Evolutionary conservation across 2,329 filamentous ascomycete species (phyloP).

Genomic region (Cytospora leucostoma): DNA sequence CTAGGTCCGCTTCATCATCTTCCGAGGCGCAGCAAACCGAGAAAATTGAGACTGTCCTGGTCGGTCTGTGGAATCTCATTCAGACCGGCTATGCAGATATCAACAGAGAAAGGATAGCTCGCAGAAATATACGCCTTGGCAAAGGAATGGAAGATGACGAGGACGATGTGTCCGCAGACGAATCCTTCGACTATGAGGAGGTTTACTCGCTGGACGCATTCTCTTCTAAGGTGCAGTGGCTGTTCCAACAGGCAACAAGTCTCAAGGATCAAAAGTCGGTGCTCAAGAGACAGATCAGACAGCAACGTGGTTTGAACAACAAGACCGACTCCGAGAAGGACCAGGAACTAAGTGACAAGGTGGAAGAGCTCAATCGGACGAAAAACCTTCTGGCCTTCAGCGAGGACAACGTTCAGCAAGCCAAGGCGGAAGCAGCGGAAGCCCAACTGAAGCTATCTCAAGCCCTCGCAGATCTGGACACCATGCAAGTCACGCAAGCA

Average conservation of each 20-base stretch:
- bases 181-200: slow-evolving; percentile 59
- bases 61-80: slow-evolving; percentile 60
- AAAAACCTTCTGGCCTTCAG: slow-evolving; percentile 35
- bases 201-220: slow-evolving; percentile 75
- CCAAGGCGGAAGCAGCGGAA: slow-evolving; percentile 36
- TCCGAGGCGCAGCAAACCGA: slow-evolving; percentile 45
- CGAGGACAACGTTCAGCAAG: slow-evolving; percentile 33
- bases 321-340: slow-evolving; percentile 77
- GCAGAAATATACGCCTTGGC: slow-evolving; percentile 53
- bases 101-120: slow-evolving; percentile 55
- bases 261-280: slow-evolving; percentile 88
- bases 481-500: slow-evolving; percentile 35
- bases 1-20: slow-evolving; percentile 37
- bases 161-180: slow-evolving; percentile 63
- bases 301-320: slow-evolving; percentile 89
- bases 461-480: slow-evolving; percentile 51
- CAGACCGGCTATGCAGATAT: slow-evolving; percentile 57
- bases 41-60: slow-evolving; percentile 58
- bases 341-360: slow-evolving; percentile 60
- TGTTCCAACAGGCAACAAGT: slow-evolving; percentile 74
- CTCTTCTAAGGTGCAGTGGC: slow-evolving; percentile 73
- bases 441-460: slow-evolving; percentile 52
- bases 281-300: slow-evolving; percentile 87
- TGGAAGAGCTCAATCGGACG: slow-evolving; percentile 54
- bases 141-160: slow-evolving; percentile 58